A percentile compares a stretch with the other conserved stretches of the same genome.
These are phyloP conservation scores for Ulota crispa DNA, from an alignment of 225 moss, liverwort and hornwort genomes.

Conservation along the genomic window DNA sequence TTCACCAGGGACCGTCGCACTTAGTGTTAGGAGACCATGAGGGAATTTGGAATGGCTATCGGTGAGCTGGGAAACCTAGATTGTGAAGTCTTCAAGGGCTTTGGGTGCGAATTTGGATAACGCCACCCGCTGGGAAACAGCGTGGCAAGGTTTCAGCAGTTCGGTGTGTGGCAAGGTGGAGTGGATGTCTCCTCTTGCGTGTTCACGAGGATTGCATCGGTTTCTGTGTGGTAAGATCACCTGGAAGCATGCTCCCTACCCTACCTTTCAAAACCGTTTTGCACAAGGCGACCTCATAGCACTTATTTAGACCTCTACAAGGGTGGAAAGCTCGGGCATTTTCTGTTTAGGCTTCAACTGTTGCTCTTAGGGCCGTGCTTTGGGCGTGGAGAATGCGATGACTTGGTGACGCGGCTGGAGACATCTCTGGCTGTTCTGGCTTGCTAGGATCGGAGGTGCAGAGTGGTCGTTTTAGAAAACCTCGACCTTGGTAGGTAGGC, in stretches of 20 bases:
- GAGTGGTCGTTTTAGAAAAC: not conserved
- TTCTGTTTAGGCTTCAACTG: not conserved
- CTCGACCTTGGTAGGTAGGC: not conserved
- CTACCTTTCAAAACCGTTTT: not conserved
- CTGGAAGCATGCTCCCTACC: not conserved
- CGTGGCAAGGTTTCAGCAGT: not conserved
- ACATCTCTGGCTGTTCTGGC: not conserved
- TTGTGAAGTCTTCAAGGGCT: not conserved
- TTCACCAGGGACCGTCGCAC: not conserved
- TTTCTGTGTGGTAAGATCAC: not conserved
- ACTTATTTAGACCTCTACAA: not conserved
- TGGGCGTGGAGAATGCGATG: not conserved
- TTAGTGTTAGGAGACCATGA: not conserved
- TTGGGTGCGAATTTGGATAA: not conserved
- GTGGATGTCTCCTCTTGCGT: not conserved
- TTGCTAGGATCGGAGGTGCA: not conserved
- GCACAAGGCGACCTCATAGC: not conserved
- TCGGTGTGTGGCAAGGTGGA: not conserved
- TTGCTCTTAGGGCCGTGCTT: not conserved
- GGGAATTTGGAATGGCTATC: not conserved
- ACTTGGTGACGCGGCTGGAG: not conserved
- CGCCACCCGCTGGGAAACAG: not conserved
- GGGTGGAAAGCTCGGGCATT: not conserved
- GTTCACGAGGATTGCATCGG: not conserved
- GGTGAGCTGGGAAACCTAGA: conserved; percentile 3